Percentiles rank a stretch among this genome's conserved stretches.
phyloP scores from a whole-genome alignment of 2,329 filamentous ascomycete species.

The Claviceps arundinis region DNA sequence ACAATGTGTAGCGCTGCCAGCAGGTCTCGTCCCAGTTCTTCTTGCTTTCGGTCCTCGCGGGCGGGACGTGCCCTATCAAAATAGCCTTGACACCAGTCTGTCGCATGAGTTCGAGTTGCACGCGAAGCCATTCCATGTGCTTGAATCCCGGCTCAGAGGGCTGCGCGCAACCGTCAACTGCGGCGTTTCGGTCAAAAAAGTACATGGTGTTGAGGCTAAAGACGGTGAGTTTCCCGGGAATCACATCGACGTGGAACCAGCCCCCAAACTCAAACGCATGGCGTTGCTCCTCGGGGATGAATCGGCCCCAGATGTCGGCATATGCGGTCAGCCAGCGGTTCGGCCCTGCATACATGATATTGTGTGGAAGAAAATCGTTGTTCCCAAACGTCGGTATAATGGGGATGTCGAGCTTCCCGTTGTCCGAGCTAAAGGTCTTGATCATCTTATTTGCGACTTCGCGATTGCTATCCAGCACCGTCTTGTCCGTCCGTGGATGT shows the following conservation, averaged over 20 bases:
- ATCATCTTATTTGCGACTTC: constrained; percentile 64
- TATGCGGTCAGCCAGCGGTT: constrained; percentile 77
- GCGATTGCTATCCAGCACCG: constrained; percentile 69
- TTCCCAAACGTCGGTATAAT: constrained; percentile 88
- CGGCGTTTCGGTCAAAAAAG: constrained; percentile 86
- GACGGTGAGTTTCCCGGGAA: constrained; percentile 72
- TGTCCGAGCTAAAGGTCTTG: constrained; percentile 53
- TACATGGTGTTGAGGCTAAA: constrained; percentile 95
- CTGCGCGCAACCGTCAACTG: constrained; percentile 75
- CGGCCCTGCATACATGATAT: constrained; percentile 75
- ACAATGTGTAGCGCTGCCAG: constrained; percentile 94
- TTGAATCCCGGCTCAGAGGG: constrained; percentile 78
- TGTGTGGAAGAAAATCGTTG: constrained; percentile 95
- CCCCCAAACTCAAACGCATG: constrained; percentile 87
- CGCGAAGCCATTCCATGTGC: constrained; percentile 89
- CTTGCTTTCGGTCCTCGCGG: constrained; percentile 74
- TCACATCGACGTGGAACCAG: constrained; percentile 89
- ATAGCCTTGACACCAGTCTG: constrained; percentile 86
- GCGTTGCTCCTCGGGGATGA: constrained; percentile 84
- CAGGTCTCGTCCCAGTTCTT: constrained; percentile 90
- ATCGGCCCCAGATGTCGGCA: constrained; percentile 63
- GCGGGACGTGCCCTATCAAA: constrained; percentile 85
- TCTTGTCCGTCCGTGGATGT: constrained; percentile 58
- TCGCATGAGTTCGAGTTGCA: constrained; percentile 75
- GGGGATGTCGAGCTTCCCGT: constrained; percentile 53